These are phyloP conservation scores for Agastache rugosa DNA, from an alignment of 257 asterid genomes.

Conservation along the genomic window DNA sequence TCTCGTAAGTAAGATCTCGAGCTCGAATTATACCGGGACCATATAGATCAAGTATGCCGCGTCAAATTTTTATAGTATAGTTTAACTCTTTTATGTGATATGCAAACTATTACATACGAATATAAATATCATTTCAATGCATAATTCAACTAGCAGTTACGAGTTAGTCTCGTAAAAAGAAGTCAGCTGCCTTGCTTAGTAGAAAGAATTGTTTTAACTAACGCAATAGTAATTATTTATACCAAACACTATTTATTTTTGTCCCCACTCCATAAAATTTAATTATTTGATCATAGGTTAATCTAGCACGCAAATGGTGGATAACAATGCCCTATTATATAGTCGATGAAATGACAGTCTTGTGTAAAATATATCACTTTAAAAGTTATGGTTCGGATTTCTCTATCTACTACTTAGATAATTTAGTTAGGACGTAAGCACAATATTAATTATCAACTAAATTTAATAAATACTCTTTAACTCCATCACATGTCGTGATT, in stretches of 20 bases:
- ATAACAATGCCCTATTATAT: background rate
- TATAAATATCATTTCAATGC: too few species aligned
- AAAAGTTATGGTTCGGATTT: background rate
- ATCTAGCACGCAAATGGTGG: background rate
- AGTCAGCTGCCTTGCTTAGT: background rate
- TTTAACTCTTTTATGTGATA: too few species aligned
- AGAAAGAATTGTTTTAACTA: background rate
- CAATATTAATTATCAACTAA: background rate
- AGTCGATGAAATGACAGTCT: background rate
- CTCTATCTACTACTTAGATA: background rate
- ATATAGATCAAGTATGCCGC: too few species aligned
- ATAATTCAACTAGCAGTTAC: too few species aligned
- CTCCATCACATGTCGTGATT: background rate
- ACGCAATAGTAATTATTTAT: background rate
- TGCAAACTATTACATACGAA: too few species aligned
- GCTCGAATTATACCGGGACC: too few species aligned
- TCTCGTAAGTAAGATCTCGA: too few species aligned
- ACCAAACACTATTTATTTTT: constrained; percentile 18
- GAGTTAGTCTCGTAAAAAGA: background rate
- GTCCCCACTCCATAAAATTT: background rate
- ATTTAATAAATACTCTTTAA: background rate
- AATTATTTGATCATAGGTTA: background rate
- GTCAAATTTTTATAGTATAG: too few species aligned
- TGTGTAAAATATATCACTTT: background rate
- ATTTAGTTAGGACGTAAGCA: constrained; percentile 2